Percentiles rank a stretch among this genome's conserved stretches.
Conservation (phyloP, 192 early-diverging fungal genomes). For the Oehlia diaphana region DNA sequence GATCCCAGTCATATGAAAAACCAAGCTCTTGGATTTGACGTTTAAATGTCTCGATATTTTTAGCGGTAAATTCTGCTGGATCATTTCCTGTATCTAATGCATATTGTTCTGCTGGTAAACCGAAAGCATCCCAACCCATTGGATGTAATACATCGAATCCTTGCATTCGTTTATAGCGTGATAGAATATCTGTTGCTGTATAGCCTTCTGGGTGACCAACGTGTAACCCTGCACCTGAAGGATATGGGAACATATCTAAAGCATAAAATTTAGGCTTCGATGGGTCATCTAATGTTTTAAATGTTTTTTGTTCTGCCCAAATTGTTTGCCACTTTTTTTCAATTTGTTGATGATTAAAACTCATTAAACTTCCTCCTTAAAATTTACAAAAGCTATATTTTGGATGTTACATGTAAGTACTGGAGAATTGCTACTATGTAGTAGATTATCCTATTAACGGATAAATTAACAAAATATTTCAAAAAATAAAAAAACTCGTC, state of each 20-base stretch:
- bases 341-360: conserved; percentile 1
- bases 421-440: too few relatives aligned
- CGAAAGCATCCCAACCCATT: not conserved
- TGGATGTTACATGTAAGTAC: too few relatives aligned
- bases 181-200: not conserved
- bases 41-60: not conserved
- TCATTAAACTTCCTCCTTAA: too few relatives aligned
- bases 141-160: not conserved
- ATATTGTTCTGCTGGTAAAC: conserved; percentile 5
- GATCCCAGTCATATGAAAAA: conserved; percentile 2
- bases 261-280: not conserved
- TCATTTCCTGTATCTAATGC: not conserved
- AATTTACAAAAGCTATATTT: too few relatives aligned
- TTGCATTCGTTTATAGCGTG: not conserved
- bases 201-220: not conserved
- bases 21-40: not conserved
- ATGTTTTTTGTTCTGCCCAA: not conserved
- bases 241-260: conserved; percentile 2
- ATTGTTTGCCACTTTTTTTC: conserved; percentile 6
- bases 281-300: not conserved
- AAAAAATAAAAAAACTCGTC: too few relatives aligned
- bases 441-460: too few relatives aligned
- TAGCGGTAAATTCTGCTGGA: not conserved
- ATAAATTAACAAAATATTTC: too few relatives aligned
- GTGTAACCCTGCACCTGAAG: not conserved